Evolutionary conservation across 257 asterid species (phyloP).

Genomic region (Nicotiana noctiflora): DNA sequence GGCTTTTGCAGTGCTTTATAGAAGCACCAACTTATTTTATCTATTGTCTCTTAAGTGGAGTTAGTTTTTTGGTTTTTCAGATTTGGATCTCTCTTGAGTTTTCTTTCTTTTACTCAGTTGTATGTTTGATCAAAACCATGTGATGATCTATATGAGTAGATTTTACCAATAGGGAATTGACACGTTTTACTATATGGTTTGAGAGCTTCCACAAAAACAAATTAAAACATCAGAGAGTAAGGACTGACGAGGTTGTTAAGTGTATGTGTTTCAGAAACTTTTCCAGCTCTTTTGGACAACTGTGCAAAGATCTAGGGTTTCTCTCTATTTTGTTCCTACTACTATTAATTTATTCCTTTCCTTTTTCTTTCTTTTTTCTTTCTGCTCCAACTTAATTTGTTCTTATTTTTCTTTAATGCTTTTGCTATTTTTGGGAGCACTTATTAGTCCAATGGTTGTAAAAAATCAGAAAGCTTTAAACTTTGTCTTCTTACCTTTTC

Average conservation of each 20-base stretch:
- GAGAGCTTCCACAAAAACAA: conserved; percentile 13
- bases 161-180: conserved; percentile 38
- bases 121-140: conserved; percentile 1
- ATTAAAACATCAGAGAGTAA: conserved; percentile 11
- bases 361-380: not conserved
- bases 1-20: not conserved
- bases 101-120: not conserved
- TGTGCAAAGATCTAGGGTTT: conserved; percentile 83
- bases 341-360: not conserved
- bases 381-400: not conserved
- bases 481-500: conserved; percentile 27
- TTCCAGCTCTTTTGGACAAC: conserved; percentile 40
- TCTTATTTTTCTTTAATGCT: conserved; percentile 12
- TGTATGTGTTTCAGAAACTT: conserved; percentile 21
- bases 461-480: conserved; percentile 16
- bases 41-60: not conserved
- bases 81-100: not conserved
- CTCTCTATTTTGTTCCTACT: conserved; percentile 31
- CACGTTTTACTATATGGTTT: conserved; percentile 38
- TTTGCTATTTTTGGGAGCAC: conserved; percentile 3
- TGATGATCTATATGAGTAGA: not conserved
- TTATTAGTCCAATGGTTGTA: conserved; percentile 19
- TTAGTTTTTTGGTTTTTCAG: not conserved
- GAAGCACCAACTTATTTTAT: not conserved
- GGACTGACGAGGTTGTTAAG: conserved; percentile 32